Percentiles rank a stretch among this genome's conserved stretches.
phyloP scores from a whole-genome alignment of 2,329 filamentous ascomycete genomes.

The Amylocarpus encephaloides region DNA sequence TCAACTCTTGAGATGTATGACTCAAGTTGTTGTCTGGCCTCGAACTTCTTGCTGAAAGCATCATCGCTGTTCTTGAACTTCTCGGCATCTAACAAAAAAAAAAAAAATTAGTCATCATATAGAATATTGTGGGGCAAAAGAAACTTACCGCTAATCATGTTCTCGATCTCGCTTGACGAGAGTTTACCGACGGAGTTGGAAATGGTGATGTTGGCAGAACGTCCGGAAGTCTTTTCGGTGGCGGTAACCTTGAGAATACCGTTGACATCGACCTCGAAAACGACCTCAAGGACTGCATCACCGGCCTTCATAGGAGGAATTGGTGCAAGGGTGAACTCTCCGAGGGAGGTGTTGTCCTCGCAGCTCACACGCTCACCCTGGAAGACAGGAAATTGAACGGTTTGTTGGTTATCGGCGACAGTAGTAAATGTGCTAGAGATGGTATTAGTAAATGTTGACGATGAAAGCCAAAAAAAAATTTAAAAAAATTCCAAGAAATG shows the following conservation, averaged over 20 bases:
- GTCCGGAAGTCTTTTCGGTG: conserved; percentile 97
- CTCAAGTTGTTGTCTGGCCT: conserved; percentile 98
- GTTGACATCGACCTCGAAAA: conserved; percentile 99
- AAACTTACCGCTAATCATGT: conserved; percentile 77
- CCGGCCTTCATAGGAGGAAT: conserved; percentile 73
- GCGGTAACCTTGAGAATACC: conserved; percentile 99
- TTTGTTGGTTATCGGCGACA: conserved; percentile 69
- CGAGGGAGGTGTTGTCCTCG: conserved; percentile 94
- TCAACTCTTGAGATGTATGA: conserved; percentile 98
- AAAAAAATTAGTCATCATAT: conserved; percentile 14
- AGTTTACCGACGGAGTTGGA: conserved; percentile 99
- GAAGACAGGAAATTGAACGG: conserved; percentile 85
- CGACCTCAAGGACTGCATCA: conserved; percentile 92
- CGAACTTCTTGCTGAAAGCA: conserved; percentile 98
- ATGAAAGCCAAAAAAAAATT: no score
- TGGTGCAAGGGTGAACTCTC: conserved; percentile 93
- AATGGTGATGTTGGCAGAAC: conserved; percentile 99
- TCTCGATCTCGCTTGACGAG: conserved; percentile 88
- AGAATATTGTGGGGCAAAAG: not conserved
- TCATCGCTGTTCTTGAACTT: conserved; percentile 99
- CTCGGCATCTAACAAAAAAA: conserved; percentile 61
- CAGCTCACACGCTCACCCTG: conserved; percentile 98
- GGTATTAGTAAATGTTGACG: conserved; percentile 11
- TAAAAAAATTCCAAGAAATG: no score
- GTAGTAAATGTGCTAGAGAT: conserved; percentile 69